Conservation (phyloP, 345 rosid genomes). For the Orychophragmus violaceus region DNA sequence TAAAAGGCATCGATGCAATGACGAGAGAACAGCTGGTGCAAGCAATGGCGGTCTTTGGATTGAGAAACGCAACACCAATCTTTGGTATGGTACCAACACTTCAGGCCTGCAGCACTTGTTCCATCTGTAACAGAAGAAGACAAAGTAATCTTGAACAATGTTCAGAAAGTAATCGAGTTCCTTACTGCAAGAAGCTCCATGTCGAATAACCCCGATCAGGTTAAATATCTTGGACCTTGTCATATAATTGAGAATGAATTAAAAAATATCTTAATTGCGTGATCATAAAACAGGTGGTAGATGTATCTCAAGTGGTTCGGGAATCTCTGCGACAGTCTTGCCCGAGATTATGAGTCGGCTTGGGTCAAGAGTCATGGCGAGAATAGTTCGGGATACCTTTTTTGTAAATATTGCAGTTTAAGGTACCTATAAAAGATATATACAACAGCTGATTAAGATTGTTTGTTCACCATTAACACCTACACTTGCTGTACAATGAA, state of each 20-base stretch:
- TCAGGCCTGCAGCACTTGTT: conserved; percentile 65
- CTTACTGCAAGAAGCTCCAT: conserved; percentile 68
- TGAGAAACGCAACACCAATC: conserved; percentile 54
- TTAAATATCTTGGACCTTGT: conserved; percentile 10
- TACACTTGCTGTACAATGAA: background rate
- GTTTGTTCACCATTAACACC: conserved; percentile 2
- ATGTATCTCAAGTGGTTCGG: conserved; percentile 45
- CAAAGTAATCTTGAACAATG: conserved; percentile 60
- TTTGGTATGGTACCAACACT: conserved; percentile 78
- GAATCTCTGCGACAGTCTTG: conserved; percentile 60
- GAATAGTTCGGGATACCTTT: conserved; percentile 64
- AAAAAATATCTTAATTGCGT: no score
- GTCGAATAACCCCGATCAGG: conserved; percentile 57
- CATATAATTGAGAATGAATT: background rate
- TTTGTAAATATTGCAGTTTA: conserved; percentile 31
- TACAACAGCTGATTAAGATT: conserved; percentile 12
- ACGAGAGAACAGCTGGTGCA: conserved; percentile 85
- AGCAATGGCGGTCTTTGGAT: conserved; percentile 58
- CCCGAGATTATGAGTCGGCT: conserved; percentile 73
- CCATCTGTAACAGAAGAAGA: conserved; percentile 88
- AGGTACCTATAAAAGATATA: background rate
- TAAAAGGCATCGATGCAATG: conserved; percentile 90
- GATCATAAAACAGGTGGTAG: conserved; percentile 39
- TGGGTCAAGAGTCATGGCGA: conserved; percentile 70
- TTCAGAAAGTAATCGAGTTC: conserved; percentile 68